Conservation (phyloP, 1,284 basidiomycete species). For the Microbotryum scabiosae region DNA sequence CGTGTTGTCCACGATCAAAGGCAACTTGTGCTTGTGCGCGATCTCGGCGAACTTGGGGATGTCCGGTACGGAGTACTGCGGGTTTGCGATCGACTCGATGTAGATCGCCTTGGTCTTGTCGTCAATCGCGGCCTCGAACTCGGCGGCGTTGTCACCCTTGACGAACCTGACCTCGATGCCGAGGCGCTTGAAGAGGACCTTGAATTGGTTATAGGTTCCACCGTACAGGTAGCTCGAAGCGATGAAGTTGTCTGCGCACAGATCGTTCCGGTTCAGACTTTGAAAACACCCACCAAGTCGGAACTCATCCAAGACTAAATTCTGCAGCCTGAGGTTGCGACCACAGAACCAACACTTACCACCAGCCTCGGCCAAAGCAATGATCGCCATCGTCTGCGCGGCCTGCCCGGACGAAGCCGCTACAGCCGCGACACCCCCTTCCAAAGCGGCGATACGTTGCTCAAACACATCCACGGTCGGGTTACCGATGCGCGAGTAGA, state of each 20-base stretch:
- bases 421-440: constrained; percentile 70
- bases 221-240: constrained; percentile 62
- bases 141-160: constrained; percentile 52
- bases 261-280: constrained; percentile 2
- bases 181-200: constrained; percentile 47
- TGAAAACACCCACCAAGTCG: too few species aligned
- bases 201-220: constrained; percentile 83
- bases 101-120: constrained; percentile 58
- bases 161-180: constrained; percentile 74
- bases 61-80: constrained; percentile 62
- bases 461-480: constrained; percentile 81
- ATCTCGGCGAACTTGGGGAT: constrained; percentile 66
- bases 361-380: constrained; percentile 48
- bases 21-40: constrained; percentile 66
- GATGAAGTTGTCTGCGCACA: constrained; percentile 70
- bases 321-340: constrained; percentile 64
- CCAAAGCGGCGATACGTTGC: constrained; percentile 70
- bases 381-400: constrained; percentile 70
- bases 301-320: too few species aligned
- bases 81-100: constrained; percentile 78
- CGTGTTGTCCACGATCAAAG: constrained; percentile 76
- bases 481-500: constrained; percentile 70
- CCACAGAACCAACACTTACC: constrained; percentile 57
- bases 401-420: constrained; percentile 70
- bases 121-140: constrained; percentile 64